Base-by-base conservation (phyloP, 441 rosid genomes). In the Macaranga tanarius region DNA sequence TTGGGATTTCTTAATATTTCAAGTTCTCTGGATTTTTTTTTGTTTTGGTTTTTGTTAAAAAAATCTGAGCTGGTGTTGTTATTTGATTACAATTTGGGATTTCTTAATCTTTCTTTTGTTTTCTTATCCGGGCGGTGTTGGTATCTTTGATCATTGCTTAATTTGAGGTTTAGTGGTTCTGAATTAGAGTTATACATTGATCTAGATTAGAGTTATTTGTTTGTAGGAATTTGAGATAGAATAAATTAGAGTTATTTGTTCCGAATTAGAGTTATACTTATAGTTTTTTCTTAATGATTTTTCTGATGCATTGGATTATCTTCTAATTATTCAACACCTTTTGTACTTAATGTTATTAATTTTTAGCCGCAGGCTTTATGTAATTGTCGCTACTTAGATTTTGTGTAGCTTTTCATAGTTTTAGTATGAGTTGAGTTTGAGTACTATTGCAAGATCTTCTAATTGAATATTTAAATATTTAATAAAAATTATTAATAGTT, bases 131-230 rank as follows among this genome's bases (percentile, higher is more conserved):
- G 60, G 54, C 58, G 2, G 26, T 55, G 28, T 59, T 71, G 26
- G 34, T 47, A 13, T 26, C 20, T 19, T 70, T 50, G 28, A 23
- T 58, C n/a, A 56, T 67, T 50, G 15, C 13, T 2, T 61, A 0
- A 42, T 48, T 34, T 48, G 67, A 28, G 26, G 60, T 15, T 47
- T 1, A 5, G 65, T 60, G 67, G 38, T 52, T n/a, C 20, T 51
- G 40, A 23, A 34, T 42, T 50, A n/a, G 66, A 22, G 48, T 62
- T 73, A 31, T 47, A 20, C 25, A 58, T 52, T 73, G 76, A 65
- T 77, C 62, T 42, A 45, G 8, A 22, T 67, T 71, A 61, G 73
- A 34, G 3, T 56, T 48, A 15, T 64, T 55, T 52, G 23, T 67
- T 44, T 31, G 1, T 4, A 34, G 50, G 8, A 13, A 16, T 52